Evolutionary conservation across 345 rosid genomes (phyloP).

Genomic region (Moricandia moricandioides): DNA sequence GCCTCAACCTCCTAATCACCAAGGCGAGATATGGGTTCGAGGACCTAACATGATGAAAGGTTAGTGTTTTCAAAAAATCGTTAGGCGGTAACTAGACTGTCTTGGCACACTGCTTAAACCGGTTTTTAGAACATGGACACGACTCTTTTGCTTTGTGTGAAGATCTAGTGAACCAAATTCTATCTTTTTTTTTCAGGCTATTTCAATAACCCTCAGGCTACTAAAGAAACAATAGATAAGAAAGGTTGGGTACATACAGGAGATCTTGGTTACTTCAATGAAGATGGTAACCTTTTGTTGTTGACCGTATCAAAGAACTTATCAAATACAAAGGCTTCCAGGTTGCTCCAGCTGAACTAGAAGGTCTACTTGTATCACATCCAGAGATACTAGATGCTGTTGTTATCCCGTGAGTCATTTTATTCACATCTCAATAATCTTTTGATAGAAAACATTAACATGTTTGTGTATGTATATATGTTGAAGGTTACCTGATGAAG

Average conservation of each 20-base stretch:
- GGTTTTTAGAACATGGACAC: too few relatives aligned
- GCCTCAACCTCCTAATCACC: slow-evolving; percentile 72
- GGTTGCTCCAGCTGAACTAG: slow-evolving; percentile 99
- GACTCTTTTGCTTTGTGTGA: neutral
- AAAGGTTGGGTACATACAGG: slow-evolving; percentile 91
- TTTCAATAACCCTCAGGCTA: slow-evolving; percentile 70
- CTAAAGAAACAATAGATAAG: slow-evolving; percentile 66
- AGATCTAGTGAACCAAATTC: neutral
- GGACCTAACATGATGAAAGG: slow-evolving; percentile 95
- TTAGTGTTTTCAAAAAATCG: slow-evolving; percentile 17
- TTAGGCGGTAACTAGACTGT: too few relatives aligned
- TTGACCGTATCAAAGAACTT: slow-evolving; percentile 88
- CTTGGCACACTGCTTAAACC: too few relatives aligned
- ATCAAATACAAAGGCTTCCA: slow-evolving; percentile 93
- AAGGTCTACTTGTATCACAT: slow-evolving; percentile 90
- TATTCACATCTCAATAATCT: neutral
- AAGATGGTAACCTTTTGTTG: slow-evolving; percentile 64
- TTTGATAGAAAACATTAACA: neutral
- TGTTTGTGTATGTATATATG: neutral
- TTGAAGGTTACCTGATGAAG: slow-evolving; percentile 77
- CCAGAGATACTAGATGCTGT: slow-evolving; percentile 80
- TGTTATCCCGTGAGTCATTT: slow-evolving; percentile 79
- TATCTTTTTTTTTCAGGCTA: slow-evolving; percentile 61
- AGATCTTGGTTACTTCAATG: slow-evolving; percentile 89
- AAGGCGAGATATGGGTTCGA: slow-evolving; percentile 86